A percentile compares a stretch with the other conserved stretches of the same genome.
Conservation (phyloP, 441 rosid species). For the Gossypium schwendimanii region DNA sequence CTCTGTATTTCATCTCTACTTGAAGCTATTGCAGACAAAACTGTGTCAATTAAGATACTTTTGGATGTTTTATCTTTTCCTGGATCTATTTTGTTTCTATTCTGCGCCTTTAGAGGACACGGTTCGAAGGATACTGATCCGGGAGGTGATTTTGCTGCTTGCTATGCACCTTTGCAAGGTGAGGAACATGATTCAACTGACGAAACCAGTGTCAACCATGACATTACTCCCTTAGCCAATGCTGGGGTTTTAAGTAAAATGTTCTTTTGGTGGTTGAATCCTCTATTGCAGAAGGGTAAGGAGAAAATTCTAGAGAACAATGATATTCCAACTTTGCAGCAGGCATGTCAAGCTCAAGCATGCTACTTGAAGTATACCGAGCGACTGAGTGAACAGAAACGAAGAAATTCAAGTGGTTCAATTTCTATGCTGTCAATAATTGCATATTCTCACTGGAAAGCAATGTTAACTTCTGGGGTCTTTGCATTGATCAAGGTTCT, state of each 20-base stretch:
- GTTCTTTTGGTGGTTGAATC: slow-evolving; percentile 57
- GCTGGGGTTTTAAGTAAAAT: slow-evolving; percentile 37
- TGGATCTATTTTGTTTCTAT: slow-evolving; percentile 25
- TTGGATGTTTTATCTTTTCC: slow-evolving; percentile 25
- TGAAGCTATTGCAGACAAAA: slow-evolving; percentile 18
- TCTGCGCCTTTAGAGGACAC: slow-evolving; percentile 15
- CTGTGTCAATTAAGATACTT: slow-evolving; percentile 5
- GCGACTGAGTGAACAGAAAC: slow-evolving; percentile 18
- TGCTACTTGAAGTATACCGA: slow-evolving; percentile 34
- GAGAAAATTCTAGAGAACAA: slow-evolving; percentile 30
- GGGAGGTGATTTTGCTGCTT: slow-evolving; percentile 1
- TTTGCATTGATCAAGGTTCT: slow-evolving; percentile 44
- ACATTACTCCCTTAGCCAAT: slow-evolving; percentile 35
- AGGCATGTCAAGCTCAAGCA: slow-evolving; percentile 29
- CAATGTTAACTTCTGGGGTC: slow-evolving; percentile 35
- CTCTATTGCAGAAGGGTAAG: slow-evolving; percentile 42
- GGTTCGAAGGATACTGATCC: neutral
- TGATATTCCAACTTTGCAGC: slow-evolving; percentile 34
- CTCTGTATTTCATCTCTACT: slow-evolving; percentile 24
- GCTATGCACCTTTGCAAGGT: slow-evolving; percentile 31
- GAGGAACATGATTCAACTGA: slow-evolving; percentile 8
- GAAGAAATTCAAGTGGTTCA: slow-evolving; percentile 15
- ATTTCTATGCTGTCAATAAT: slow-evolving; percentile 25
- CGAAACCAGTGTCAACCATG: slow-evolving; percentile 7
- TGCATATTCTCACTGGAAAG: slow-evolving; percentile 30